Percentiles rank a stretch among this genome's conserved stretches.
phyloP scores from a whole-genome alignment of 2,329 filamentous ascomycete species.

The Chrysosporium queenslandicum region DNA sequence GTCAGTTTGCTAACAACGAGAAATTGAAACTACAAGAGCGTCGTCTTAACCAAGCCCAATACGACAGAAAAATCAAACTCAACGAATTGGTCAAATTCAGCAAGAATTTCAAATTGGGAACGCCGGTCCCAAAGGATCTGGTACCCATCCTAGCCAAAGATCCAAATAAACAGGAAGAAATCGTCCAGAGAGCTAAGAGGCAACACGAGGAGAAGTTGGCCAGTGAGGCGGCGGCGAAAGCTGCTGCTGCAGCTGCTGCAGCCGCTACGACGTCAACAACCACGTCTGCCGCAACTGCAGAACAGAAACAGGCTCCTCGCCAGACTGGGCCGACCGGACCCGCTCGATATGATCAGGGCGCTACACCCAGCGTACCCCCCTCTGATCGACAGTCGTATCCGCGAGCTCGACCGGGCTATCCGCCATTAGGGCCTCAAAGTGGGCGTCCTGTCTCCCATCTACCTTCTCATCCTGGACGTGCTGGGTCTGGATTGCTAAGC shows the following conservation, averaged over 20 bases:
- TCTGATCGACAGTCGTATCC: slow-evolving; percentile 41
- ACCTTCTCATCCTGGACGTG: slow-evolving; percentile 33
- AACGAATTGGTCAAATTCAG: slow-evolving; percentile 95
- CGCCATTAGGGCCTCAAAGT: slow-evolving; percentile 39
- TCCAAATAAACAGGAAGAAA: slow-evolving; percentile 84
- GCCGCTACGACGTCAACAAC: slow-evolving; percentile 11
- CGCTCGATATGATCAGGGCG: slow-evolving; percentile 37
- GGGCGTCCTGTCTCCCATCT: slow-evolving; percentile 36
- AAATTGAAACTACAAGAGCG: slow-evolving; percentile 52
- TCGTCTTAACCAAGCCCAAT: slow-evolving; percentile 45
- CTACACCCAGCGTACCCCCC: slow-evolving; percentile 22
- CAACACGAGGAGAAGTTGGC: slow-evolving; percentile 53
- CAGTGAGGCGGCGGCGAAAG: slow-evolving; percentile 32
- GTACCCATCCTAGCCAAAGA: slow-evolving; percentile 96
- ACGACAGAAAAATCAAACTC: slow-evolving; percentile 83
- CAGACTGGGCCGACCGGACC: slow-evolving; percentile 35
- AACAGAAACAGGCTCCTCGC: slow-evolving; percentile 22
- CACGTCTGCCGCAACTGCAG: slow-evolving; percentile 21
- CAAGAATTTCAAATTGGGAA: slow-evolving; percentile 84
- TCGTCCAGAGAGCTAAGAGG: slow-evolving; percentile 75
- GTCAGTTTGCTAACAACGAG: slow-evolving; percentile 53
- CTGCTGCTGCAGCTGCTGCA: slow-evolving; percentile 16
- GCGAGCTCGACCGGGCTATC: slow-evolving; percentile 39
- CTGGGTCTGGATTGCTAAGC: slow-evolving; percentile 39
- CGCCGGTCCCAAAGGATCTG: slow-evolving; percentile 80